Percentiles rank a stretch among this genome's conserved stretches.
These are phyloP conservation scores for Schizopora paradoxa DNA, from an alignment of 1,284 basidiomycete genomes.

Conservation along the genomic window DNA sequence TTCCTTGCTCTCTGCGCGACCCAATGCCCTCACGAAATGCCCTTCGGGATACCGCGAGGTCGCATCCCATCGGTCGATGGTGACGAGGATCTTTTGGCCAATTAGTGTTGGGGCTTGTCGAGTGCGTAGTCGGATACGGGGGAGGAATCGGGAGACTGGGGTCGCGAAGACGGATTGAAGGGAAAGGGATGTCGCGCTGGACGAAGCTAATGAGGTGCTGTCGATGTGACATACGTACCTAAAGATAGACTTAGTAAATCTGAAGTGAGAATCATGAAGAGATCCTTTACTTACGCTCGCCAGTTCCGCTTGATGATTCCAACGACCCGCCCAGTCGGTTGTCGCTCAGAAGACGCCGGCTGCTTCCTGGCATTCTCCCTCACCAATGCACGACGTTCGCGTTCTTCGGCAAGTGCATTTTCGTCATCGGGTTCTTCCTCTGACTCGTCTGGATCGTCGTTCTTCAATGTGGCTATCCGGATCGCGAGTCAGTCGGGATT, in stretches of 20 bases:
- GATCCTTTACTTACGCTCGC: conserved; percentile 62
- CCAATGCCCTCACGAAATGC: conserved; percentile 92
- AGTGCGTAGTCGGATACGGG: conserved; percentile 91
- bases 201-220: conserved; percentile 77
- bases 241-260: conserved; percentile 10
- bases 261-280: conserved; percentile 12
- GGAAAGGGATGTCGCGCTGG: conserved; percentile 75
- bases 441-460: conserved; percentile 86
- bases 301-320: conserved; percentile 95
- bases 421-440: conserved; percentile 52
- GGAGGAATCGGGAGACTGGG: conserved; percentile 87
- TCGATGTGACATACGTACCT: conserved; percentile 97
- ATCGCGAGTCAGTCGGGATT: conserved; percentile 11
- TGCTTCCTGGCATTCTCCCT: conserved; percentile 34
- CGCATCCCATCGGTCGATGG: conserved; percentile 88
- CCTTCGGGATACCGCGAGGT: conserved; percentile 94
- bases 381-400: conserved; percentile 39
- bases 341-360: conserved; percentile 49
- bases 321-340: conserved; percentile 90
- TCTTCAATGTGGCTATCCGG: conserved; percentile 73
- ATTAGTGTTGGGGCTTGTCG: conserved; percentile 88
- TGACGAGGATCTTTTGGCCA: conserved; percentile 93
- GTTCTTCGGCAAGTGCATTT: conserved; percentile 46
- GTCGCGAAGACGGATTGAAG: conserved; percentile 94
- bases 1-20: conserved; percentile 89